Evolutionary conservation across 371 early-diverging fungal genomes (phyloP), one percentile per base, ranked within the genome.

Genomic region (Mucor piriformis): DNA sequence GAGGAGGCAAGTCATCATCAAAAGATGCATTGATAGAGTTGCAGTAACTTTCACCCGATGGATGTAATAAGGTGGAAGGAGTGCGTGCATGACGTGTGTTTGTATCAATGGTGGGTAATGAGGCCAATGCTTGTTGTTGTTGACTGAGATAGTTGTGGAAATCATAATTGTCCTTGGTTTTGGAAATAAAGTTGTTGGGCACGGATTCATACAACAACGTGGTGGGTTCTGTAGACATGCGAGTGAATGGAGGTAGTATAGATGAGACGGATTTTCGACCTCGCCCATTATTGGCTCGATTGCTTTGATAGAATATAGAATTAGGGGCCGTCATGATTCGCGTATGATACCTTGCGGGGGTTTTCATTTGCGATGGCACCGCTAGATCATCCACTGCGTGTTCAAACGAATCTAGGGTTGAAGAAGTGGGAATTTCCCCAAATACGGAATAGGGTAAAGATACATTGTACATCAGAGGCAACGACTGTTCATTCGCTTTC

Each of bases 401-500:
- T 6, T 57, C 51, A 51, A 43, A 52, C 32, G 63, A 38, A 20
- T 57, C 66, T 7, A 52, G 16, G 7, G 53, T 52, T 3, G 66
- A 50, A 3, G 68, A 48, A 2, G 37, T 33, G 7, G 72, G 70
- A 1, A 70, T 59, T 33, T 69, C 67, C 3, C 63, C 47, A 57
- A 77, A 67, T 6, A 72, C 54, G 21, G 72, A 72, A 35, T 58
- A 69, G 7, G 77, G 74, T 38, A 61, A 37, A 4, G 74, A 70
- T 21, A 58, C 64, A 50, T 74, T 69, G 32, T 74, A 74, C 69
- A 77, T 65, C 11, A 74, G 57, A 34, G 63, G 64, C 35, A 74
- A 15, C 46, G 71, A 57, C 56, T 67, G 34, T 49, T 48, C 48
- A 54, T 64, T 61, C n/a, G 55, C 61, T 49, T 65, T 67, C 13